Evolutionary conservation across 2,329 filamentous ascomycete species (phyloP).

Genomic region (Phaeosphaeria sp.): DNA sequence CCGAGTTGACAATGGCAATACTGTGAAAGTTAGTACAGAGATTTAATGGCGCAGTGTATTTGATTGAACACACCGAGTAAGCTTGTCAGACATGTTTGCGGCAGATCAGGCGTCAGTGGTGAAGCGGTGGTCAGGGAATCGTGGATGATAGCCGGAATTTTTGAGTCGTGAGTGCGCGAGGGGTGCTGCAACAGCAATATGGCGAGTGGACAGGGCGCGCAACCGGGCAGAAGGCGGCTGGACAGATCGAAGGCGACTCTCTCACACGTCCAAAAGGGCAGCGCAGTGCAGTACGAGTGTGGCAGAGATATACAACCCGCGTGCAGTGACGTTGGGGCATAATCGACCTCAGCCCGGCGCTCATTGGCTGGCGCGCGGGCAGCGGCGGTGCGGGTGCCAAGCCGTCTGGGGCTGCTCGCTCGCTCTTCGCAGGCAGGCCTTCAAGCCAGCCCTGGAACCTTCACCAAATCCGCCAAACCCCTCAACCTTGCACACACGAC

Average conservation of each 20-base stretch:
- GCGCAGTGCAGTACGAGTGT: slow-evolving; percentile 8
- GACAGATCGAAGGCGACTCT: background rate
- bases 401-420: slow-evolving; percentile 3
- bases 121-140: slow-evolving; percentile 11
- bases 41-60: background rate
- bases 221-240: background rate
- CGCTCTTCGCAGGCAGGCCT: slow-evolving; percentile 7
- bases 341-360: slow-evolving; percentile 18
- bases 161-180: slow-evolving; percentile 22
- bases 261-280: background rate
- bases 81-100: slow-evolving; percentile 81
- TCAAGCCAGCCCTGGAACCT: slow-evolving; percentile 23
- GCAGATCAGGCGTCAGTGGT: slow-evolving; percentile 19
- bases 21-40: slow-evolving; percentile 49
- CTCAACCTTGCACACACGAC: slow-evolving; percentile 40
- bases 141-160: slow-evolving; percentile 26
- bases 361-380: slow-evolving; percentile 26
- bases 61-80: slow-evolving; percentile 76
- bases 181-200: slow-evolving; percentile 11
- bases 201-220: background rate
- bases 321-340: slow-evolving; percentile 27
- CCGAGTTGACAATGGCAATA: slow-evolving; percentile 98
- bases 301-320: slow-evolving; percentile 10
- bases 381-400: slow-evolving; percentile 8
- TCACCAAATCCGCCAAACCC: slow-evolving; percentile 35